These are phyloP conservation scores for Fusarium subglutinans DNA, from an alignment of 2,329 filamentous ascomycete species.

Conservation along the genomic window DNA sequence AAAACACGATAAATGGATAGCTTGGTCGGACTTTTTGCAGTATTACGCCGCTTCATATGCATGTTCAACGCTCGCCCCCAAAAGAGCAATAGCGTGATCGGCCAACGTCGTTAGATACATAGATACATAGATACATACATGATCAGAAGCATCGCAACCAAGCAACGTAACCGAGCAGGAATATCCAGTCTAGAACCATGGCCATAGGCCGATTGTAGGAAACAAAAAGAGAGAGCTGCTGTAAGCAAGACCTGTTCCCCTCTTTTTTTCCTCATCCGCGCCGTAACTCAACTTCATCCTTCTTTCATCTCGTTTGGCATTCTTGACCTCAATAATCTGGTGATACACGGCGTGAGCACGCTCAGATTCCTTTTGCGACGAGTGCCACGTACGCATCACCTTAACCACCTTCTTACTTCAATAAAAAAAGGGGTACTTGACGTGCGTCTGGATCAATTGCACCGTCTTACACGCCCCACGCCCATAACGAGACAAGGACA, in stretches of 20 bases:
- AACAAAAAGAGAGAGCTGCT: background rate
- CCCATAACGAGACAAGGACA: conserved; percentile 20
- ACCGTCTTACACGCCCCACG: conserved; percentile 17
- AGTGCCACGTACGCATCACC: conserved; percentile 8
- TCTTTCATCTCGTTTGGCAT: background rate
- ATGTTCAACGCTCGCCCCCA: background rate
- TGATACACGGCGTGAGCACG: conserved; percentile 2
- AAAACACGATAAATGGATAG: background rate
- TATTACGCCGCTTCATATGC: conserved; percentile 23
- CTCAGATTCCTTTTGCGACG: background rate
- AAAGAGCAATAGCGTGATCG: conserved; percentile 30
- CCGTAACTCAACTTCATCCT: conserved; percentile 11
- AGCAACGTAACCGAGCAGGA: conserved; percentile 17
- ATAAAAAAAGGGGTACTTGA: background rate
- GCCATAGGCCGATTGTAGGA: conserved; percentile 1
- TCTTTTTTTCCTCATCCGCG: conserved; percentile 14
- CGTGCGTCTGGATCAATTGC: background rate
- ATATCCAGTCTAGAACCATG: background rate
- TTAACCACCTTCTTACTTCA: background rate
- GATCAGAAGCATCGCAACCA: conserved; percentile 5
- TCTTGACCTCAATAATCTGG: background rate
- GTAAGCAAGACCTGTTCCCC: conserved; percentile 20
- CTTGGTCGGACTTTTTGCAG: conserved; percentile 1
- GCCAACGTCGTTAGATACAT: background rate
- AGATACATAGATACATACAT: background rate